Base-by-base conservation (phyloP, 768 basidiomycete species). In the Amanita phalloides region DNA sequence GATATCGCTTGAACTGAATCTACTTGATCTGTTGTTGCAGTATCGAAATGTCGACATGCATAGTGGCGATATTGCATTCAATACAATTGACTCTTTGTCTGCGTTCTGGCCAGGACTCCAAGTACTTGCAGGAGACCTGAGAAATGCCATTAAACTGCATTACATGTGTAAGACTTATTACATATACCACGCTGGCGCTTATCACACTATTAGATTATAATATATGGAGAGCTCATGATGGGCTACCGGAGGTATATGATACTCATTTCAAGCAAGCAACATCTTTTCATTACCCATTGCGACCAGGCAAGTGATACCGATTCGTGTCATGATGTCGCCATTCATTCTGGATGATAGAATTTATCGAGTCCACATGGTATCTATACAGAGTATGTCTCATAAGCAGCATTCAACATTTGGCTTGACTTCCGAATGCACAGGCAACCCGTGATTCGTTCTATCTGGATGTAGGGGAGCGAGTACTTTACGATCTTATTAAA, bases 61-160 rank as follows among this genome's bases (percentile, higher is more conserved):
- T 46, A 79, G 71, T 26, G 91, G 94, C 17, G 84, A 89, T 54
- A 71, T 81, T 4, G 74, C 82, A 6, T 89, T 84, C 60, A 68
- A 74, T 42, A 86, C 83, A n/a, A 72, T 95, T n/a, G 96, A 99
- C 64, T 96, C 92, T 2, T 70, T 99, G 13, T 90, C 92, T 2
- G 93, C 96, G 1, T 99, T 98, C 65, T 92, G 94, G 82, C 91
- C 95, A n/a, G 96, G 94, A 20, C 71, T 97, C 13, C 95, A 96
- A 67, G 87, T 93, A 8, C 68, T 91, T 10, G 81, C 82, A 3
- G 89, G 88, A 17, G 89, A 96, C 68, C 62, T 96, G 33, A 82
- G 89, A 63, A 91, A 79, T 63, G 95, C 94, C 14, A 89, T 96
- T 58, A 90, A 90, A 60, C 76, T 87, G n/a, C 95, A 98, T 67